Evolutionary conservation across 129 eudicot genomes (phyloP), one percentile per base, ranked within the genome.

Genomic region (Pittosporum tobira): DNA sequence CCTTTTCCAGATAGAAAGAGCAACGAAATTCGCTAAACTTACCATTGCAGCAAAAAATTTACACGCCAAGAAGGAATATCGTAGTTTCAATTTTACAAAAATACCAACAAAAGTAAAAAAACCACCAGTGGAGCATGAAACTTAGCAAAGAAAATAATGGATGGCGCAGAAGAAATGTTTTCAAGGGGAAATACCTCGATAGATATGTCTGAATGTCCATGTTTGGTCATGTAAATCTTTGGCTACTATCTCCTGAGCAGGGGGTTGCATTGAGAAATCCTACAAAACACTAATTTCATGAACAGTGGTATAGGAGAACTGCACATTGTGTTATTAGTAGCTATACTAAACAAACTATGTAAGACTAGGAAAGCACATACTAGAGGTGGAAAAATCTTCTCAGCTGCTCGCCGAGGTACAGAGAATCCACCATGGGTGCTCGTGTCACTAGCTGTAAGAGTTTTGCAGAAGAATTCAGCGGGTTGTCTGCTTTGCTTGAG

Each of bases 401-500:
- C 97, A 65, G 97, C 97, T 20, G 97, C 94, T 49, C 97, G 77
- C 52, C 97, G 97, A 46, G 97, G 97, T 16, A 89, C 97, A 51
- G 97, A 89, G 57, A 89, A 89, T 34, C 97, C 97, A 44, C 97
- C 97, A 55, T 89, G 97, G 43, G 97, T 89, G 70, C 97, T 89
- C 19, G 97, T 89, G 74, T 89, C 97, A 77, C 97, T 89, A 47
- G 95, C 88, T 19, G 95, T 85, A 48, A 85, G 95, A 79, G 86
- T 85, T 74, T 85, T 89, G 75, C 97, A 89, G 80, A 89, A 89
- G 65, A 89, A 89, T 53, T 89, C 97, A 20, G 84, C 3, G 22
- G 97, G 97, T 65, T 89, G 97, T 50, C 82, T 77, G 75, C 49
- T 89, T 67, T 85, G 95, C 75, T 89, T 89, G 21, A 89, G 93